Evolutionary conservation across 495 filamentous ascomycete genomes (phyloP).

Genomic region (Astrocystis sublimbata): DNA sequence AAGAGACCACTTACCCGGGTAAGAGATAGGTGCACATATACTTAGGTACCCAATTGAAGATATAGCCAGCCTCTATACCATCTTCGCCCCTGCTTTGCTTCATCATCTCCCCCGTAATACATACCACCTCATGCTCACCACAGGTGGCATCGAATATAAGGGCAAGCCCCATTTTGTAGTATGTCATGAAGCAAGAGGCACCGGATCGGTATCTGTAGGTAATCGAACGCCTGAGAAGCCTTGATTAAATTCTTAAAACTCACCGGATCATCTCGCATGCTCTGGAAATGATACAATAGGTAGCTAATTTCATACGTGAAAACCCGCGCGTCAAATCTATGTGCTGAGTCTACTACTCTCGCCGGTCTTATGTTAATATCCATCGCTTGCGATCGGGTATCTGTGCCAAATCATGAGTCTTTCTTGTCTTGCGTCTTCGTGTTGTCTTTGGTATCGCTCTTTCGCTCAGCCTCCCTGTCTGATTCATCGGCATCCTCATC

Average conservation of each 20-base stretch:
- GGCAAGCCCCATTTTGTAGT: no score
- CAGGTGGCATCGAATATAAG: no score
- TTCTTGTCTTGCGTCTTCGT: slow-evolving; percentile 18
- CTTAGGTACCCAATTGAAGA: no score
- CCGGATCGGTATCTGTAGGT: no score
- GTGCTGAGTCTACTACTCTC: not conserved
- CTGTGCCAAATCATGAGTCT: not conserved
- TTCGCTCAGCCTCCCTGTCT: slow-evolving; percentile 47
- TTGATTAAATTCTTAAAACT: not conserved
- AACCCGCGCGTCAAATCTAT: not conserved
- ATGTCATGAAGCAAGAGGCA: no score
- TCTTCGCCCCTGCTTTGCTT: no score
- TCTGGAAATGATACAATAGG: not conserved
- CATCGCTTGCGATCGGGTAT: not conserved
- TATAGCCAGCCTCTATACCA: no score
- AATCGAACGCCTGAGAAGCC: not conserved
- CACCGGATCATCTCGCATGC: not conserved
- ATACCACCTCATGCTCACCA: no score
- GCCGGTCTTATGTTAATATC: not conserved
- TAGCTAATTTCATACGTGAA: not conserved
- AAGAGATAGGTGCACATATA: no score
- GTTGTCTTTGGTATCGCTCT: slow-evolving; percentile 40
- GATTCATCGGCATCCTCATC: slow-evolving; percentile 50
- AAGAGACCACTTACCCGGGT: no score
- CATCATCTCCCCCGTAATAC: no score